phyloP scores from a whole-genome alignment of 306 rosid genomes.

The Vigna radiata region DNA sequence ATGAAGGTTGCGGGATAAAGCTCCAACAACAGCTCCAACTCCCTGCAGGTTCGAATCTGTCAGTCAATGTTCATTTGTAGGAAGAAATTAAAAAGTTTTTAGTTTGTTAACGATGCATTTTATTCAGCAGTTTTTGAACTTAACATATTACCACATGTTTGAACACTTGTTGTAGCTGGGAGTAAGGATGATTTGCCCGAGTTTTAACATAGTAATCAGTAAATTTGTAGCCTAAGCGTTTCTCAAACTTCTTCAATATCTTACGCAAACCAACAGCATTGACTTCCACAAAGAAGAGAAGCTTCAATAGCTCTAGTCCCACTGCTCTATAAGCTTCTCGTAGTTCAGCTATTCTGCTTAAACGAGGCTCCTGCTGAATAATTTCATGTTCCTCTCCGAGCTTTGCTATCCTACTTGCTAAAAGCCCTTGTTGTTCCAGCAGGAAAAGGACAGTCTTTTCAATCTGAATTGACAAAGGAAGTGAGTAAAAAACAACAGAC shows the following conservation, averaged over 20 bases:
- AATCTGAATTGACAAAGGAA: constrained; percentile 59
- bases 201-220: constrained; percentile 86
- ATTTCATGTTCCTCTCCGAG: constrained; percentile 64
- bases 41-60: constrained; percentile 60
- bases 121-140: constrained; percentile 25
- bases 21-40: constrained; percentile 93
- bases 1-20: constrained; percentile 92
- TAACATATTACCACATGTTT: constrained; percentile 85
- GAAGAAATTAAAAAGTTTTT: background rate
- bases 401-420: constrained; percentile 78
- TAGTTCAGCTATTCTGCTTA: constrained; percentile 61
- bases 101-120: constrained; percentile 12
- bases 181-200: constrained; percentile 93
- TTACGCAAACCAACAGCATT: constrained; percentile 93
- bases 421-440: constrained; percentile 88
- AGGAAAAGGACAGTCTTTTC: constrained; percentile 88
- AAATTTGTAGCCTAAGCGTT: constrained; percentile 82
- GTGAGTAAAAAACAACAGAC: constrained; percentile 19
- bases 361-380: constrained; percentile 68
- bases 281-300: constrained; percentile 79
- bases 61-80: constrained; percentile 42
- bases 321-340: constrained; percentile 80
- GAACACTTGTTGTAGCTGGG: constrained; percentile 94
- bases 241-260: constrained; percentile 93
- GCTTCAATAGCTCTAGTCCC: constrained; percentile 79